Evolutionary conservation across 768 basidiomycete species (phyloP).

Genomic region (Rhizopogon vinicolor): DNA sequence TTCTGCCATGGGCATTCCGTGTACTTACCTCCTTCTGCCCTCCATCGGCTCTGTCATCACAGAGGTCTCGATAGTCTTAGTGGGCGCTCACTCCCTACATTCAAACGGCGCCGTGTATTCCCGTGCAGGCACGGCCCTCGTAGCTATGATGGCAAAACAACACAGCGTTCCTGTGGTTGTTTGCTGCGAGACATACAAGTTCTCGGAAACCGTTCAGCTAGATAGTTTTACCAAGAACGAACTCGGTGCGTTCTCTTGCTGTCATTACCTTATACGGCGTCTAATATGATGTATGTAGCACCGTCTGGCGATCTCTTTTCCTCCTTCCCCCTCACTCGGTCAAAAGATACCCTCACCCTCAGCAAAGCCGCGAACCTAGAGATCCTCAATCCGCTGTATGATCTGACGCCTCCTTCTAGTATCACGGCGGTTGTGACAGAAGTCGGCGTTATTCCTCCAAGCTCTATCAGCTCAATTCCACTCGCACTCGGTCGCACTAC

Average conservation of each 20-base stretch:
- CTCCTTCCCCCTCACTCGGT: constrained; percentile 10
- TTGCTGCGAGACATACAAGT: constrained; percentile 99
- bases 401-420: constrained; percentile 85
- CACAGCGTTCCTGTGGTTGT: constrained; percentile 91
- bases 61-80: constrained; percentile 77
- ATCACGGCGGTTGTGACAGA: constrained; percentile 98
- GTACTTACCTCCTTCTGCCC: constrained; percentile 89
- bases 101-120: constrained; percentile 94
- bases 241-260: constrained; percentile 53
- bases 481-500: constrained; percentile 43
- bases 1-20: constrained; percentile 65
- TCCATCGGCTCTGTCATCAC: constrained; percentile 77
- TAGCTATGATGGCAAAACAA: constrained; percentile 93
- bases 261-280: neutral
- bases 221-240: constrained; percentile 97
- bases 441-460: constrained; percentile 92
- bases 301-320: constrained; percentile 21
- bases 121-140: constrained; percentile 90
- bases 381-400: constrained; percentile 85
- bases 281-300: constrained; percentile 11
- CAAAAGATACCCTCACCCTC: constrained; percentile 7
- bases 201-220: constrained; percentile 86
- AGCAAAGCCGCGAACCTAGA: constrained; percentile 55
- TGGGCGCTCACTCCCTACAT: constrained; percentile 93
- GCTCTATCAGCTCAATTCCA: constrained; percentile 82